phyloP scores from a whole-genome alignment of 1,284 basidiomycete species.

The Boletus smithii region DNA sequence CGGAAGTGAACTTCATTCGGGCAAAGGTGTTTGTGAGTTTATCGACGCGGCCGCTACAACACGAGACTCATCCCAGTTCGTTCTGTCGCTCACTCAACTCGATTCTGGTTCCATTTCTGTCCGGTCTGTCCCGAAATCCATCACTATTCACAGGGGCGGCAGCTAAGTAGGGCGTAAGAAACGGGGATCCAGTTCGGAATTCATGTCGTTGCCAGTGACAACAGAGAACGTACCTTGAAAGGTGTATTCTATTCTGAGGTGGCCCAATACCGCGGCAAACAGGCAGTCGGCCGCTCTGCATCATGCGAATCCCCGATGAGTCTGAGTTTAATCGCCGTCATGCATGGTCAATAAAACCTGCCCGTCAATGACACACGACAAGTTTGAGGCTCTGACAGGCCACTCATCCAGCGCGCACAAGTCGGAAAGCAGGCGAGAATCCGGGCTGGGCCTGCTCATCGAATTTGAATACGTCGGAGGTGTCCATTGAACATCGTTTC shows the following conservation, averaged over 20 bases:
- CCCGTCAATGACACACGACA: constrained; percentile 8
- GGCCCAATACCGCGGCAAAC: constrained; percentile 22
- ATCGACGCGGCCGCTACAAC: constrained; percentile 15
- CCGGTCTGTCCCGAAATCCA: constrained; percentile 14
- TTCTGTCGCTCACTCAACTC: constrained; percentile 6
- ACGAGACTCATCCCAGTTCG: constrained; percentile 19
- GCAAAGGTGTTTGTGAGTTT: constrained; percentile 14
- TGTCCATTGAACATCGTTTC: constrained; percentile 1
- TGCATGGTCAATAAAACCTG: constrained; percentile 6
- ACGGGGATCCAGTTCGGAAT: constrained; percentile 28
- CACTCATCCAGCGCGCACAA: constrained; percentile 1
- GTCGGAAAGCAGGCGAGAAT: constrained; percentile 12
- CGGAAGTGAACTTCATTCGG: constrained; percentile 26
- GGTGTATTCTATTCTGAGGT: constrained; percentile 6
- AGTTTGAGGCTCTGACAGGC: constrained; percentile 6
- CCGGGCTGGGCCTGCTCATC: constrained; percentile 2
- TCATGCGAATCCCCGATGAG: constrained; percentile 27
- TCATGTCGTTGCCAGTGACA: constrained; percentile 22
- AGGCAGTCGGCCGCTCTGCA: constrained; percentile 5
- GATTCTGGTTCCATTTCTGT: constrained; percentile 10
- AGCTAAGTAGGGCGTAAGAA: constrained; percentile 4
- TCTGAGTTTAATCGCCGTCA: constrained; percentile 24
- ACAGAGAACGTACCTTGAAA: constrained; percentile 23
- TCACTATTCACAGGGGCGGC: constrained; percentile 1
- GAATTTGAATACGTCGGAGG: not conserved